These are phyloP conservation scores for Hamigera avellanea DNA, from an alignment of 495 filamentous ascomycete species.

Conservation along the genomic window DNA sequence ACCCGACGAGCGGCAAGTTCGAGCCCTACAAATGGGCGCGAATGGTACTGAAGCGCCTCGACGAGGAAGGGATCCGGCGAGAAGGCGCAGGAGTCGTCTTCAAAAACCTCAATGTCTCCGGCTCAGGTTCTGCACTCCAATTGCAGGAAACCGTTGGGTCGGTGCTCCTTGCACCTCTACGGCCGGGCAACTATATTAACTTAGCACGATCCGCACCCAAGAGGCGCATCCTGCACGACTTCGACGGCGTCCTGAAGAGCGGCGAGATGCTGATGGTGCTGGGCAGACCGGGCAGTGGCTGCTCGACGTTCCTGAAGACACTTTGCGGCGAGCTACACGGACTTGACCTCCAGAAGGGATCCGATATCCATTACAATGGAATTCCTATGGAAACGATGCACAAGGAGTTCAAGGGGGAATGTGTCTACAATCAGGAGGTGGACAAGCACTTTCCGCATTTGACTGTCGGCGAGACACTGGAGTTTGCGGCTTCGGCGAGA, in stretches of 20 bases:
- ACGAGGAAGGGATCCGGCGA: slow-evolving; percentile 31
- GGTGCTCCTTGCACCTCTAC: slow-evolving; percentile 34
- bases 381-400: slow-evolving; percentile 40
- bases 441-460: slow-evolving; percentile 58
- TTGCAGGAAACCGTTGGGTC: slow-evolving; percentile 45
- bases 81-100: slow-evolving; percentile 29
- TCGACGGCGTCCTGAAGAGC: slow-evolving; percentile 27
- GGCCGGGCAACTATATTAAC: slow-evolving; percentile 32
- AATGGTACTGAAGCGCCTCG: slow-evolving; percentile 31
- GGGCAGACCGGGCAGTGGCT: slow-evolving; percentile 33
- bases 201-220: slow-evolving; percentile 15
- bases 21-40: slow-evolving; percentile 46
- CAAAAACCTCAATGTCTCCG: slow-evolving; percentile 41
- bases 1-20: slow-evolving; percentile 45
- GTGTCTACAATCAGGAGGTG: slow-evolving; percentile 51
- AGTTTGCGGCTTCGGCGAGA: slow-evolving; percentile 47
- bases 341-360: slow-evolving; percentile 25
- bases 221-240: slow-evolving; percentile 30
- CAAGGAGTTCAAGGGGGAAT: slow-evolving; percentile 51
- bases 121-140: slow-evolving; percentile 41
- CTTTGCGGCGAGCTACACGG: slow-evolving; percentile 27
- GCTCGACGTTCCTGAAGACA: slow-evolving; percentile 33
- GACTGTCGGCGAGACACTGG: slow-evolving; percentile 54
- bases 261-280: slow-evolving; percentile 31
- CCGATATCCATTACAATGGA: slow-evolving; percentile 41